Base-by-base conservation (phyloP, 306 rosid species). In the Cucumis cinereus region DNA sequence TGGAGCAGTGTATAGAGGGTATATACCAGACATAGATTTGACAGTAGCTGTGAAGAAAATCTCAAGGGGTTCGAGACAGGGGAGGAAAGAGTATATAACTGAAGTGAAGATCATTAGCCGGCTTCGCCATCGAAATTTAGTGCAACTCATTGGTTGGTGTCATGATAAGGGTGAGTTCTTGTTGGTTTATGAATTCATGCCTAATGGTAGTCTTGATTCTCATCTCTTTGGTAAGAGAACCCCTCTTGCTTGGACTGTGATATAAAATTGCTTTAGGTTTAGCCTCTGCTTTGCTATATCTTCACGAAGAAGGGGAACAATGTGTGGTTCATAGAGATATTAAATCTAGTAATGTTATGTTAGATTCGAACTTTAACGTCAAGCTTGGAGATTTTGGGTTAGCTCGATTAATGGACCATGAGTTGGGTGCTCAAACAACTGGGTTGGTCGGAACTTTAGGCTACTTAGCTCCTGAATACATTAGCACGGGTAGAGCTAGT, bases 141-240 rank as follows among this genome's bases (percentile, higher is more conserved):
- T 67, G 26, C 73, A 67, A 22, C 50, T 67, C 52, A 2, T 67
- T 6, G 73, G 73, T 67, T 67, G 73, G 73, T 67, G 73, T 10
- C 54, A 67, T 16, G 73, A 67, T 2, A 36, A 67, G 3, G 50
- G 24, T 8, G 73, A 67, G 52, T 20, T 67, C 11, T 10, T 67
- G 26, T 23, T 67, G 1, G 73, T 67, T 67, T 67, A 67, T 6
- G 73, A 67, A 23, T 38, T 67, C 26, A 38, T 67, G 47, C 73
- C 73, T 3, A 67, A 67, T 36, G 50, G 73, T 3, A 67, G 50
- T 6, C 73, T 67, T 22, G 52, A 67, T 67, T 67, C 73, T 11
- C 73, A 40, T 20, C 50, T 67, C 28, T 67, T 67, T 36, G 73
- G 73, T 10, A 66, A 5, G 73, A 66, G 43, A n/a, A 4, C 15